Evolutionary conservation across 345 rosid species (phyloP), one percentile per base, ranked within the genome.

Genomic region (Melaleuca quinquenervia): DNA sequence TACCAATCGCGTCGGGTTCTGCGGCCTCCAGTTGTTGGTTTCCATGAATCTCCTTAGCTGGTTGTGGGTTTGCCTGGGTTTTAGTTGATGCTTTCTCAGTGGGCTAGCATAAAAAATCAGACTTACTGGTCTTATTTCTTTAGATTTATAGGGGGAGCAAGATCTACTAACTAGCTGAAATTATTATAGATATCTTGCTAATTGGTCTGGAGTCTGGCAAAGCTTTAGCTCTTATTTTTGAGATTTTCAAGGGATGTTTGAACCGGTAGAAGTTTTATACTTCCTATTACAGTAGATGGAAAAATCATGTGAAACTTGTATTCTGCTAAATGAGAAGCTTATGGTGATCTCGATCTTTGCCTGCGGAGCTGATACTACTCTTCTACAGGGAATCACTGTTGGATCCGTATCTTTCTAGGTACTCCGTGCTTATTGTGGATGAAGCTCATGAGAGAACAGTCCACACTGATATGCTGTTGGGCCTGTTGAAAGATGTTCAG

Each of bases 401-500:
- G 91, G 99, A 97, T 90, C 99, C 98, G 1, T 90, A 87, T 89
- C 94, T 97, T 74, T 94, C 97, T 55, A 93, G 93, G 89, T 97
- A 97, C 86, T 94, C 98, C 1, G 96, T 94, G 55, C 92, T 97
- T 52, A 90, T 96, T 86, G 93, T 96, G 48, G 99, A 97, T 91
- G 98, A 96, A 92, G 99, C 98, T 84, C 99, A 97, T 84, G 98
- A 97, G 88, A 96, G 99, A 92, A 94, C 96, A 87, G 94, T 97
- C 84, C 96, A 94, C 87, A 97, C 98, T 20, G 99, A 97, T 91
- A 97, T 97, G 32, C 89, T 97, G 86, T 88, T 97, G 86, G 98
- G 95, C 85, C 91, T 96, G 92, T 95, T 97, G 85, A 97, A 97
- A 87, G 93, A 89, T 84, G 93, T 97, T 52, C 98, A 90, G 82